phyloP scores from a whole-genome alignment of 1,139 yeast species.

The Sugiyamaella sp. region DNA sequence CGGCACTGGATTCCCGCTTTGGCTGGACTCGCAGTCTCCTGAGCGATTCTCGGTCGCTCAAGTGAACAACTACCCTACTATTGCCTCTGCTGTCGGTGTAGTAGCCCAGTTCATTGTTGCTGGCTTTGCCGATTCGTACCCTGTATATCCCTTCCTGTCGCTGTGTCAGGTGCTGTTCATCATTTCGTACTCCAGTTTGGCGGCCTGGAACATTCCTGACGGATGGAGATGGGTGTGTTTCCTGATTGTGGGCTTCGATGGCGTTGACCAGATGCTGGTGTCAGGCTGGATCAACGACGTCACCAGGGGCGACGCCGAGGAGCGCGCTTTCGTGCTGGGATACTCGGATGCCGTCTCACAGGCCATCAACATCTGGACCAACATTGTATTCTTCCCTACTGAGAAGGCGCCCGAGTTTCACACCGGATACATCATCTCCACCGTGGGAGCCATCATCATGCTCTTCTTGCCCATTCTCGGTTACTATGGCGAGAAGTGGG shows the following conservation, averaged over 20 bases:
- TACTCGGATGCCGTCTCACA: conserved; percentile 49
- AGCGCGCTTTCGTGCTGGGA: conserved; percentile 47
- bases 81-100: conserved; percentile 52
- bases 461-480: conserved; percentile 43
- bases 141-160: conserved; percentile 43
- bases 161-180: conserved; percentile 43
- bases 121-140: conserved; percentile 44
- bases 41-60: conserved; percentile 39
- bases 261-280: conserved; percentile 44
- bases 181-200: conserved; percentile 47
- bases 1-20: conserved; percentile 40
- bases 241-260: conserved; percentile 44
- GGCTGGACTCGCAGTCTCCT: conserved; percentile 36
- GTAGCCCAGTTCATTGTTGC: conserved; percentile 45
- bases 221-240: conserved; percentile 54
- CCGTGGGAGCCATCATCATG: conserved; percentile 44
- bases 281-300: conserved; percentile 47
- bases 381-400: conserved; percentile 48
- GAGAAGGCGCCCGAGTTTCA: conserved; percentile 45
- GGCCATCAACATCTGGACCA: conserved; percentile 49
- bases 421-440: conserved; percentile 43
- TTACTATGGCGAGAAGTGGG: conserved; percentile 34
- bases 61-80: conserved; percentile 52
- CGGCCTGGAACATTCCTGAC: conserved; percentile 51
- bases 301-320: conserved; percentile 45